Percentiles rank a stretch among this genome's conserved stretches.
Evolutionary conservation across 371 early-diverging fungal genomes (phyloP).

Genomic region (Mucor indicus): DNA sequence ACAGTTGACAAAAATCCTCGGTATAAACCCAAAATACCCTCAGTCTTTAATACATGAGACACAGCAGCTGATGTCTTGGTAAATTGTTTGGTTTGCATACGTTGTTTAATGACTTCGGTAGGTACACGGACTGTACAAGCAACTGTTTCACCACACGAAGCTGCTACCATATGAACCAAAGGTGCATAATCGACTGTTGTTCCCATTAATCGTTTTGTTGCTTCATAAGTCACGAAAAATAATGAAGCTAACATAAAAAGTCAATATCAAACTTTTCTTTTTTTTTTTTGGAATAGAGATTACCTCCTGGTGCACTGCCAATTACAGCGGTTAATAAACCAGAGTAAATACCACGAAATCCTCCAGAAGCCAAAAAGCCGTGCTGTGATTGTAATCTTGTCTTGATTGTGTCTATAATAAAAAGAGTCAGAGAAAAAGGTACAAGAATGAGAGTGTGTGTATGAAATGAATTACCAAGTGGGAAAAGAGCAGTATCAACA

Average conservation of each 20-base stretch:
- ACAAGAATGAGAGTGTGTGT: too few relatives aligned
- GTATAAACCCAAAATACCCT: conserved; percentile 87
- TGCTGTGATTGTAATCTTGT: conserved; percentile 84
- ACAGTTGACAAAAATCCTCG: conserved; percentile 91
- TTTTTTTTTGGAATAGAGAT: too few relatives aligned
- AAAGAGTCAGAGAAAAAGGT: too few relatives aligned
- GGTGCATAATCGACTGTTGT: conserved; percentile 50
- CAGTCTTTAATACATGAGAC: conserved; percentile 56
- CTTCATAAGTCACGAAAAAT: conserved; percentile 93
- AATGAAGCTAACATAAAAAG: too few relatives aligned
- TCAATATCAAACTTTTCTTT: too few relatives aligned
- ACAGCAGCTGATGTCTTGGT: conserved; percentile 57
- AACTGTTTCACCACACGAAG: conserved; percentile 89
- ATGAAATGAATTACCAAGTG: conserved; percentile 66
- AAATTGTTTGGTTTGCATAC: conserved; percentile 91
- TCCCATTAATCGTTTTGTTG: conserved; percentile 57
- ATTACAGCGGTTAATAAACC: conserved; percentile 90
- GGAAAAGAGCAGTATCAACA: conserved; percentile 87
- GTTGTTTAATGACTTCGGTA: conserved; percentile 93
- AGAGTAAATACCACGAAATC: conserved; percentile 88
- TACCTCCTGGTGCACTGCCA: conserved; percentile 92
- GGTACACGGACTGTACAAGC: conserved; percentile 95
- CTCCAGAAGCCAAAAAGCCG: conserved; percentile 89
- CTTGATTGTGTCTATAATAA: conserved; percentile 80
- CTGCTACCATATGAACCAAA: conserved; percentile 83